These are phyloP conservation scores for Citrus glauca DNA, from an alignment of 345 rosid genomes.

Conservation along the genomic window DNA sequence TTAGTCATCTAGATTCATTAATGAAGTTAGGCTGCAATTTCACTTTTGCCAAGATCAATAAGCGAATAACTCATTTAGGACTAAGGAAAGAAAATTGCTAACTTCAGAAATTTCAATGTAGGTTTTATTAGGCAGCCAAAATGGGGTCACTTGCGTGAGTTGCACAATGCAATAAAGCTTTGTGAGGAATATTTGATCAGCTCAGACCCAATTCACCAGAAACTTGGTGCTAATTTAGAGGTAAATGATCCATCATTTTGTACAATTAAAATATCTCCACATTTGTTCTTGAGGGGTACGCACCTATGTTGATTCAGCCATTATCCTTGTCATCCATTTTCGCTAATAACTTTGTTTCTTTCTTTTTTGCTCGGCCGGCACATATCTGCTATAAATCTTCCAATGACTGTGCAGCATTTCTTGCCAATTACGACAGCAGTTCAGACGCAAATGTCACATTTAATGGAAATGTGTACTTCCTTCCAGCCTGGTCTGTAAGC, in stretches of 20 bases:
- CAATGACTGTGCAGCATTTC: conserved; percentile 45
- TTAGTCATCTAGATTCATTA: not conserved
- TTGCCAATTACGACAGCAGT: conserved; percentile 45
- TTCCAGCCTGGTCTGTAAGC: conserved; percentile 78
- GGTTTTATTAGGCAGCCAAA: conserved; percentile 67
- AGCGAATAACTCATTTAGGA: not conserved
- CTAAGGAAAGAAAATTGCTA: not conserved
- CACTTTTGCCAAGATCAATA: not conserved
- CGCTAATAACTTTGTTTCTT: no score
- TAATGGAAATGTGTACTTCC: conserved; percentile 44
- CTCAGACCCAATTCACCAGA: conserved; percentile 39
- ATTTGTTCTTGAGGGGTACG: no score
- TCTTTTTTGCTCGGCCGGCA: no score
- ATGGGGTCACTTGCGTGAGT: conserved; percentile 59
- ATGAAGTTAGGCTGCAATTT: not conserved
- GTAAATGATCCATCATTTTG: no score
- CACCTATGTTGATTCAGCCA: no score
- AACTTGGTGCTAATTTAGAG: conserved; percentile 20
- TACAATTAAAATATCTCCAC: no score
- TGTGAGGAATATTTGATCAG: conserved; percentile 53
- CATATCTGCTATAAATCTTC: no score
- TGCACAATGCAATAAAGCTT: conserved; percentile 51
- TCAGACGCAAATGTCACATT: conserved; percentile 46
- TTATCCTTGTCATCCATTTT: no score
- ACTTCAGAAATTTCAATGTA: conserved; percentile 13